Conservation (phyloP, 2,329 filamentous ascomycete genomes). For the Coniella lustricola region DNA sequence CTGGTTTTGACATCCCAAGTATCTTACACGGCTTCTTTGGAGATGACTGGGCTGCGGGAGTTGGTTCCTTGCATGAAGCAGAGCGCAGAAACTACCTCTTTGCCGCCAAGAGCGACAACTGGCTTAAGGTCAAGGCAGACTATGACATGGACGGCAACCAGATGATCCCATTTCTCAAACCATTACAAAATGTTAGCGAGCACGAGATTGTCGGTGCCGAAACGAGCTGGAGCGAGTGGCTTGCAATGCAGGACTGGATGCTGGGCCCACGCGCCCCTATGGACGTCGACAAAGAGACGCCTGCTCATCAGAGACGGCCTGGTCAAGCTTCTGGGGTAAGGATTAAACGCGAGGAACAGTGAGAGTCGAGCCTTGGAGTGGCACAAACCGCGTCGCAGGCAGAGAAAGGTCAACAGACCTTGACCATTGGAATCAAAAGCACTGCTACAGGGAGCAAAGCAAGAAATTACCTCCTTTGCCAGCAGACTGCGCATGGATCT, state of each 20-base stretch:
- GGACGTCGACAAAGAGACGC: conserved; percentile 16
- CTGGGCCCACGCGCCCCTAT: conserved; percentile 71
- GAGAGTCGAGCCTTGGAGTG: neutral
- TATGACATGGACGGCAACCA: conserved; percentile 85
- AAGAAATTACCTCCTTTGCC: no score
- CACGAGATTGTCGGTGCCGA: conserved; percentile 79
- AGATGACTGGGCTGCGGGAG: conserved; percentile 77
- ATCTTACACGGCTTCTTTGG: conserved; percentile 96
- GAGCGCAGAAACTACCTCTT: conserved; percentile 94
- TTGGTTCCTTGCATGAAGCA: conserved; percentile 77
- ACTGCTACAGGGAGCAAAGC: no score
- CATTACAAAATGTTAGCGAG: conserved; percentile 68
- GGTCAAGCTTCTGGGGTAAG: neutral
- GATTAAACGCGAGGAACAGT: conserved; percentile 7
- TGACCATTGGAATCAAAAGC: neutral
- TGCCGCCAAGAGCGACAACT: conserved; percentile 84
- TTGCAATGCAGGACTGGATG: conserved; percentile 99
- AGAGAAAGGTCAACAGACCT: conserved; percentile 2
- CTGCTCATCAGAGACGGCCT: neutral
- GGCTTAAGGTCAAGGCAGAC: conserved; percentile 80
- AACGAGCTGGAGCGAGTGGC: conserved; percentile 84
- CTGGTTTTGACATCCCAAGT: conserved; percentile 78
- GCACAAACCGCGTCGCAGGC: neutral
- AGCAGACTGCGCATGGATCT: no score
- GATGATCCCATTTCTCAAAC: conserved; percentile 78